Percentiles rank a stretch among this genome's conserved stretches.
phyloP scores from a whole-genome alignment of 139 green algal species.

The Chlorella ohadii region DNA sequence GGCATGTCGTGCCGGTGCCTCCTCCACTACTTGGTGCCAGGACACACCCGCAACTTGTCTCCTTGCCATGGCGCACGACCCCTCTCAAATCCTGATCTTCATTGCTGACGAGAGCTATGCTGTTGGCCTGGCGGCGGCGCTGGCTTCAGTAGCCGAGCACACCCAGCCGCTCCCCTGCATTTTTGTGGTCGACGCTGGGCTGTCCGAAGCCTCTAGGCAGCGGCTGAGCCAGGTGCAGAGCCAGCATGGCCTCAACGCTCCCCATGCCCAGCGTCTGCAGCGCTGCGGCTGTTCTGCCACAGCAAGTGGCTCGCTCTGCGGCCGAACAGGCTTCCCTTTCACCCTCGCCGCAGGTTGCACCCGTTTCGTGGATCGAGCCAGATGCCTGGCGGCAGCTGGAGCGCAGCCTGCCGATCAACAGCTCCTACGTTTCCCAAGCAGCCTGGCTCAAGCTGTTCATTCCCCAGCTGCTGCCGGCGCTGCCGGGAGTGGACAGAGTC shows the following conservation, averaged over 20 bases:
- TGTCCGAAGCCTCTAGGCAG: not conserved
- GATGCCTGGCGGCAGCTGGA: not conserved
- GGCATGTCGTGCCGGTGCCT: too few species aligned
- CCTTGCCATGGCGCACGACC: too few species aligned
- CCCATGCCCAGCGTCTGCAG: not conserved
- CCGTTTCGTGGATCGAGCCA: not conserved
- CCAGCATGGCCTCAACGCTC: too few species aligned
- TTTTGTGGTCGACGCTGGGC: constrained; percentile 1
- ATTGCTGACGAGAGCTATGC: constrained; percentile 2
- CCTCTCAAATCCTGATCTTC: not conserved
- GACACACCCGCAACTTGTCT: too few species aligned
- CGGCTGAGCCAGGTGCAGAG: not conserved
- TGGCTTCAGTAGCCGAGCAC: constrained; percentile 1
- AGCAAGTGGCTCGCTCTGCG: too few species aligned
- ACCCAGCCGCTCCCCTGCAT: not conserved
- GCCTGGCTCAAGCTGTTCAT: constrained; percentile 13
- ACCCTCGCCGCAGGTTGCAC: not conserved
- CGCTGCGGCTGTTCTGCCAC: not conserved
- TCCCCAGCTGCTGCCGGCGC: not conserved
- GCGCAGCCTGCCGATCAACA: not conserved
- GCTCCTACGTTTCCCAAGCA: not conserved
- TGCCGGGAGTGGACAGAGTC: not conserved
- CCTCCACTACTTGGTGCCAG: too few species aligned
- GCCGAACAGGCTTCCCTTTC: too few species aligned
- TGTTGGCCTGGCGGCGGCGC: not conserved